These are phyloP conservation scores for Russula emetica DNA, from an alignment of 768 basidiomycete genomes.

Conservation along the genomic window DNA sequence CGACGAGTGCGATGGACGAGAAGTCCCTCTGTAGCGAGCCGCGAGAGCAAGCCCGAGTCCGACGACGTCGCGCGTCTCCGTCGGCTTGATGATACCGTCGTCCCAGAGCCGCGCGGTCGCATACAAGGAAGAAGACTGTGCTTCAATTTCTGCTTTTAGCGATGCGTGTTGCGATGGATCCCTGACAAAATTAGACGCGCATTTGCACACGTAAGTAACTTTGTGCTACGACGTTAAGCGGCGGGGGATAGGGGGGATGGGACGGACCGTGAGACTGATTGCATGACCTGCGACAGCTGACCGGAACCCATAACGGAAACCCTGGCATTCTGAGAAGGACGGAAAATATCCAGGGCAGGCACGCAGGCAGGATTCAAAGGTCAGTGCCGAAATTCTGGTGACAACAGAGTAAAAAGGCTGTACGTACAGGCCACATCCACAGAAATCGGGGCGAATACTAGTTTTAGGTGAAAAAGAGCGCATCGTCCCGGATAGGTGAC, in stretches of 20 bases:
- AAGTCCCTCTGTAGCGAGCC: constrained; percentile 40
- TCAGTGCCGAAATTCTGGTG: constrained; percentile 9
- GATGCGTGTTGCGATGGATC: constrained; percentile 74
- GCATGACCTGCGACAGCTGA: constrained; percentile 92
- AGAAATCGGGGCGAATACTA: constrained; percentile 92
- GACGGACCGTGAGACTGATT: constrained; percentile 73
- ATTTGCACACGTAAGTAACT: not conserved
- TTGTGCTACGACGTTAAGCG: not conserved
- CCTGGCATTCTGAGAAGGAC: constrained; percentile 65
- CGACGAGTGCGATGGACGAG: not conserved
- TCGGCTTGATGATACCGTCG: constrained; percentile 85
- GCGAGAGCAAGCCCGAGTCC: constrained; percentile 86
- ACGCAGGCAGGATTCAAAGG: not conserved
- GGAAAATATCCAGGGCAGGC: not conserved
- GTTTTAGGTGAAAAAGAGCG: constrained; percentile 11
- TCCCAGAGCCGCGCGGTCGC: constrained; percentile 94
- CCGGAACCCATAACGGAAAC: constrained; percentile 94
- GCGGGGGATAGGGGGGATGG: not conserved
- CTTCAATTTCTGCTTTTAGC: constrained; percentile 78
- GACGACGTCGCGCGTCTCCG: constrained; percentile 82
- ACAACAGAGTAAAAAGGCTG: constrained; percentile 4
- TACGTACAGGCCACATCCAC: constrained; percentile 95
- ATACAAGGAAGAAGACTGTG: constrained; percentile 81
- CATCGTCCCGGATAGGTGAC: constrained; percentile 9
- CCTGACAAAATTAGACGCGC: constrained; percentile 38